These are phyloP conservation scores for Larix kaempferi DNA, from an alignment of 75 land plant genomes.

Conservation along the genomic window DNA sequence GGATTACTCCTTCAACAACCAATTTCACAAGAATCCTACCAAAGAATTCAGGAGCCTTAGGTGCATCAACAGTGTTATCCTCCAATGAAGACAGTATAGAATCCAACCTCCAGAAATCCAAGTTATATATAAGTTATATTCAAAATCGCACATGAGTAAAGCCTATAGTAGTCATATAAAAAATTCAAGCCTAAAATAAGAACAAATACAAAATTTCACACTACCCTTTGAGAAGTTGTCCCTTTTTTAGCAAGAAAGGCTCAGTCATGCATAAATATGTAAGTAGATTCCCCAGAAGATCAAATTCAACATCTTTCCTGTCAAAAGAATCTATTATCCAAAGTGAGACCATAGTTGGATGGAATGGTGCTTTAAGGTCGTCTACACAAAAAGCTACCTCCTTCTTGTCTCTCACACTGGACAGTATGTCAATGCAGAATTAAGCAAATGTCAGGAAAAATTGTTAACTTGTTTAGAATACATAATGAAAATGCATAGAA, in stretches of 20 bases:
- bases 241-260: conserved; percentile 44
- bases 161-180: not conserved
- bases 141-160: not conserved
- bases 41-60: conserved; percentile 77
- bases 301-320: conserved; percentile 70
- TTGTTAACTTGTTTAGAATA: too few species aligned
- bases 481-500: too few species aligned
- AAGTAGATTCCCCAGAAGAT: conserved; percentile 61
- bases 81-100: conserved; percentile 59
- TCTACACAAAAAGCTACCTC: conserved; percentile 79
- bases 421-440: not conserved
- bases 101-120: conserved; percentile 59
- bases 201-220: too few species aligned
- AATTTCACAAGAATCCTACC: conserved; percentile 65
- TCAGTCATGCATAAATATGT: conserved; percentile 45
- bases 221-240: conserved; percentile 76
- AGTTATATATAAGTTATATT: conserved; percentile 7
- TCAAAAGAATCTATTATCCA: conserved; percentile 91
- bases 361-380: conserved; percentile 70
- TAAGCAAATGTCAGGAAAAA: too few species aligned
- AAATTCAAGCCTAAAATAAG: too few species aligned
- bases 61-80: conserved; percentile 76
- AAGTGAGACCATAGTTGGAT: conserved; percentile 61
- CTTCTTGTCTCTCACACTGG: conserved; percentile 78
- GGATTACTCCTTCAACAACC: conserved; percentile 41